Percentiles rank a stretch among this genome's conserved stretches.
Evolutionary conservation across 2,329 filamentous ascomycete species (phyloP).

Genomic region (Bipolaris bicolor): DNA sequence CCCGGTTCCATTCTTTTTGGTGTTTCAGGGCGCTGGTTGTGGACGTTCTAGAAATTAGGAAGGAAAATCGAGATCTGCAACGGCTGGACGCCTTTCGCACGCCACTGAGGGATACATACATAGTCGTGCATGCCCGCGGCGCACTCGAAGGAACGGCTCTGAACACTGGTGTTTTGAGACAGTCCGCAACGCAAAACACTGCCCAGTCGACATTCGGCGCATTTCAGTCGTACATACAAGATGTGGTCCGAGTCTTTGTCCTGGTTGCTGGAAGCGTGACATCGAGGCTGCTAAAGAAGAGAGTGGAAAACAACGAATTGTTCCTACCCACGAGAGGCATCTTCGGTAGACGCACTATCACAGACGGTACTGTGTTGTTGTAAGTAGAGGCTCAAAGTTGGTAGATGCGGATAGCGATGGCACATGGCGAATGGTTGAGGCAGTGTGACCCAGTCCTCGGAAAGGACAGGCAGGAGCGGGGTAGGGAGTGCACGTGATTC

Average conservation of each 20-base stretch:
- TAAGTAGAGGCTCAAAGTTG: neutral
- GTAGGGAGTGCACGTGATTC: slow-evolving; percentile 19
- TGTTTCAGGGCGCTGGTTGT: neutral
- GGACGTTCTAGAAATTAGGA: neutral
- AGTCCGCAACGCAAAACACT: neutral
- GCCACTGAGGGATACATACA: neutral
- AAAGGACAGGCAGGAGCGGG: slow-evolving; percentile 11
- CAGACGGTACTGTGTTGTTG: neutral
- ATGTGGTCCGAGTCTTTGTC: neutral
- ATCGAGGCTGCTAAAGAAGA: neutral
- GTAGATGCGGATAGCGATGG: neutral
- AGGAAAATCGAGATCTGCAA: neutral
- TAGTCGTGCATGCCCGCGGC: neutral
- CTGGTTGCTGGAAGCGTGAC: neutral
- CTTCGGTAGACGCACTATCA: neutral
- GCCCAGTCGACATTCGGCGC: neutral
- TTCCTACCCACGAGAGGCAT: neutral
- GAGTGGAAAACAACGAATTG: neutral
- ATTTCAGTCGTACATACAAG: neutral
- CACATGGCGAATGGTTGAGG: neutral
- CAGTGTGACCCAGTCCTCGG: neutral
- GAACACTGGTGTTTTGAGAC: neutral
- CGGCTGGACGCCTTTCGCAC: neutral
- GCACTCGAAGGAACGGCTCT: neutral
- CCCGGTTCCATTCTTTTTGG: neutral